Evolutionary conservation across 1,139 yeast genomes (phyloP).

Genomic region (Scheffersomyces stambukii): DNA sequence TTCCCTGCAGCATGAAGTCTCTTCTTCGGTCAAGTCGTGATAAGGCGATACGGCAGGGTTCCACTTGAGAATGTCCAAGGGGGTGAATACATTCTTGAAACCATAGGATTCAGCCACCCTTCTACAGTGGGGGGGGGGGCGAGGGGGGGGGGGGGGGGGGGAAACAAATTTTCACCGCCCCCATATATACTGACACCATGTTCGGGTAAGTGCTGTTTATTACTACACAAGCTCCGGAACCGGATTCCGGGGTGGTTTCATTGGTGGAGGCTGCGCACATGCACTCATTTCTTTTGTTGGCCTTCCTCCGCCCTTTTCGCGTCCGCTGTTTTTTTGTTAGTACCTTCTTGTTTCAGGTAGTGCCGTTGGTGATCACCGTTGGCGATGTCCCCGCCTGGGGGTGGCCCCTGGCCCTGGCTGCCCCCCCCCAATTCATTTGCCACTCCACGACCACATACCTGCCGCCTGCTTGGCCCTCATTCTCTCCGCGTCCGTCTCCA

Average conservation of each 20-base stretch:
- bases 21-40: slow-evolving; percentile 46
- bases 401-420: no score
- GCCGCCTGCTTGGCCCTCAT: slow-evolving; percentile 85
- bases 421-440: no score
- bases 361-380: background rate
- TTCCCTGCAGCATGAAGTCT: background rate
- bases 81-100: slow-evolving; percentile 69
- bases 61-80: slow-evolving; percentile 81
- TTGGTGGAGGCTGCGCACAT: no score
- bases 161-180: no score
- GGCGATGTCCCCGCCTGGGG: slow-evolving; percentile 2
- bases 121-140: no score
- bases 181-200: no score
- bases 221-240: no score
- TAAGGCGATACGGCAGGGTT: slow-evolving; percentile 81
- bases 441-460: slow-evolving; percentile 53
- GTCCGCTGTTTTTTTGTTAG: no score
- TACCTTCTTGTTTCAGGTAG: background rate
- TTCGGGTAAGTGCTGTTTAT: no score
- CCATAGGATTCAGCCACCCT: slow-evolving; percentile 77
- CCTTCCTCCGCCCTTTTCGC: background rate
- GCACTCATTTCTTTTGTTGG: no score
- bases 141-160: no score
- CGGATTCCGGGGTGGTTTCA: no score
- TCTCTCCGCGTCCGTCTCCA: slow-evolving; percentile 84